phyloP scores from a whole-genome alignment of 495 filamentous ascomycete species.

The Penicillium pulvis region DNA sequence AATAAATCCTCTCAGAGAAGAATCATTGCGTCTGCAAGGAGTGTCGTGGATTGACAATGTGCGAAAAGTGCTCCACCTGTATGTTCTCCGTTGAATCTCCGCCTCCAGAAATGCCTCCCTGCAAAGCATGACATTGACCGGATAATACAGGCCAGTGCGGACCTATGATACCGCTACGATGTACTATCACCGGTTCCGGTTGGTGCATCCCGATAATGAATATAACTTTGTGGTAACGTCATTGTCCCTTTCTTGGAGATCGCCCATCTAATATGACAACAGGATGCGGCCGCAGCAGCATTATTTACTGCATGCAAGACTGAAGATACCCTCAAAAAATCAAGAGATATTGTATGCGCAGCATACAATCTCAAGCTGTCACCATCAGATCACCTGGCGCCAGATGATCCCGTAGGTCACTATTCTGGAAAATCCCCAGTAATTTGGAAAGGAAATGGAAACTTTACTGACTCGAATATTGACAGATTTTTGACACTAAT shows the following conservation, averaged over 20 bases:
- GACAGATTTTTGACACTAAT: conserved; percentile 73
- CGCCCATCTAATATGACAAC: conserved; percentile 17
- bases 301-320: conserved; percentile 95
- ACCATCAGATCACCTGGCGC: conserved; percentile 70
- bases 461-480: conserved; percentile 4
- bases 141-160: conserved; percentile 62
- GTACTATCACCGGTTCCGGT: conserved; percentile 87
- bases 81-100: conserved; percentile 23
- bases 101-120: conserved; percentile 2
- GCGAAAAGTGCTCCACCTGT: conserved; percentile 71
- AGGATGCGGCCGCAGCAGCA: conserved; percentile 85
- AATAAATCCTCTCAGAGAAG: conserved; percentile 63
- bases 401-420: conserved; percentile 72
- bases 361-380: conserved; percentile 79
- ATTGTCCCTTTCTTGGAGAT: neutral
- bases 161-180: conserved; percentile 82
- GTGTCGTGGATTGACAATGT: conserved; percentile 81
- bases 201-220: conserved; percentile 72
- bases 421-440: neutral
- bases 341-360: conserved; percentile 86
- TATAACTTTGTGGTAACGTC: conserved; percentile 57
- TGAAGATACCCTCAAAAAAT: conserved; percentile 97
- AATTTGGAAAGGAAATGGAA: neutral
- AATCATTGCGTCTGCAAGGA: conserved; percentile 70
- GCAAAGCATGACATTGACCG: conserved; percentile 16